Base-by-base conservation (phyloP, 441 rosid species). In the Melastoma candidum region DNA sequence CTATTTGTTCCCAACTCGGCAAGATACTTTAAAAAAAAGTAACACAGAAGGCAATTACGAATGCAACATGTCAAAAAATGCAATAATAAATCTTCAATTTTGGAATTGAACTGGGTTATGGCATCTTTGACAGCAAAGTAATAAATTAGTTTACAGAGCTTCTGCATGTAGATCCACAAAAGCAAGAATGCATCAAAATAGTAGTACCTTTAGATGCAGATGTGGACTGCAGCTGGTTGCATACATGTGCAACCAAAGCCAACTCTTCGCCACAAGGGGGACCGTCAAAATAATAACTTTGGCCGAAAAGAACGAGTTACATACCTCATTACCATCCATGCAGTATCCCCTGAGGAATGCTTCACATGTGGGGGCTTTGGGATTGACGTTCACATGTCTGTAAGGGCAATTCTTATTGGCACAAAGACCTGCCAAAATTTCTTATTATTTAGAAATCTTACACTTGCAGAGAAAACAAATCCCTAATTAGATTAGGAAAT, bases 381-480 rank as follows among this genome's bases (percentile, higher is more conserved):
- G 99, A 74, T 87, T 84, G 56, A 93, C 97, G 66, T 84, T 88
- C 57, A 93, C 97, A 68, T 93, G 99, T 69, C 99, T 83, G 58
- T 89, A 93, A 17, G 97, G 80, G 58, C 97, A 93, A 54, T 54
- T 67, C 66, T 70, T 71, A 49, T 89, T 93, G 69, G 83, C 76
- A 83, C 99, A 93, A 24, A 86, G 78, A 71, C 96, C 98, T 93
- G 80, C 76, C 64, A 65, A 41, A 2, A 49, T 36, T 4, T 52
- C 14, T 9, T 52, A 24, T 61, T 43, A 53, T 47, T 51, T 9
- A 12, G 48, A 44, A 8, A 58, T 58, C 36, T 11, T 27, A 13
- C 11, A 2, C 10, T 17, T 14, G 5, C 3, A 26, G 14, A 52
- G 44, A 9, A 43, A 49, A 26, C 24, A 36, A 54, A 9, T 12